Evolutionary conservation across 805 yeast genomes (phyloP).

Genomic region (Pichia occidentalis): DNA sequence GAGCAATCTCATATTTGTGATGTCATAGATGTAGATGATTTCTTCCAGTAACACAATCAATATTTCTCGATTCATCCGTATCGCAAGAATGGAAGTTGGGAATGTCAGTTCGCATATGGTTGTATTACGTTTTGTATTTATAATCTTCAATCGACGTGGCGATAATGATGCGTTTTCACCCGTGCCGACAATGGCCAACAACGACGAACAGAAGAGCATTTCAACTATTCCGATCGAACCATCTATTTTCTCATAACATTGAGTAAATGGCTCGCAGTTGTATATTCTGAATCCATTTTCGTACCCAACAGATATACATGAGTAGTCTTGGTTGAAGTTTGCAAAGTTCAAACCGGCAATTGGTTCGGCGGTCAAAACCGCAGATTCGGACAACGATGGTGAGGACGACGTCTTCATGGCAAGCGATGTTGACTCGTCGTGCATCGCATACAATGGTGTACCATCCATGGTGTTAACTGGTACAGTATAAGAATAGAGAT

Average conservation of each 20-base stretch:
- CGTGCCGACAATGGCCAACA: slow-evolving; percentile 76
- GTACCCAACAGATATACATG: slow-evolving; percentile 73
- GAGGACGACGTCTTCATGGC: too few species aligned
- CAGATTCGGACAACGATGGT: too few species aligned
- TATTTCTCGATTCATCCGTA: slow-evolving; percentile 76
- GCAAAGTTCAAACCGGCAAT: slow-evolving; percentile 31
- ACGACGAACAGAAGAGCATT: slow-evolving; percentile 84
- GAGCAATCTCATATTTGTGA: slow-evolving; percentile 78
- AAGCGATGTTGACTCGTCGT: slow-evolving; percentile 2
- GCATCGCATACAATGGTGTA: slow-evolving; percentile 3
- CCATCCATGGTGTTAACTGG: slow-evolving; percentile 1
- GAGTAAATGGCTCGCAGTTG: slow-evolving; percentile 85
- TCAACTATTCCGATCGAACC: slow-evolving; percentile 71
- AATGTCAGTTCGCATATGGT: slow-evolving; percentile 86
- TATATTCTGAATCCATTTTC: slow-evolving; percentile 64
- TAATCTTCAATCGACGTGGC: slow-evolving; percentile 77
- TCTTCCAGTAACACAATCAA: slow-evolving; percentile 77
- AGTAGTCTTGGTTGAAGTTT: slow-evolving; percentile 82
- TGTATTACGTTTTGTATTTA: slow-evolving; percentile 67
- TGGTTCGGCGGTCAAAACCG: slow-evolving; percentile 2
- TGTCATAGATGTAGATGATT: slow-evolving; percentile 83
- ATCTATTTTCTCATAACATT: slow-evolving; percentile 46
- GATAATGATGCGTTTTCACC: slow-evolving; percentile 70
- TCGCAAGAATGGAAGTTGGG: slow-evolving; percentile 70
- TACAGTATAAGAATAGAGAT: too few species aligned